A percentile compares a stretch with the other conserved stretches of the same genome.
Conservation (phyloP, 106 monocot species). For the Xerophyta viscosa region DNA sequence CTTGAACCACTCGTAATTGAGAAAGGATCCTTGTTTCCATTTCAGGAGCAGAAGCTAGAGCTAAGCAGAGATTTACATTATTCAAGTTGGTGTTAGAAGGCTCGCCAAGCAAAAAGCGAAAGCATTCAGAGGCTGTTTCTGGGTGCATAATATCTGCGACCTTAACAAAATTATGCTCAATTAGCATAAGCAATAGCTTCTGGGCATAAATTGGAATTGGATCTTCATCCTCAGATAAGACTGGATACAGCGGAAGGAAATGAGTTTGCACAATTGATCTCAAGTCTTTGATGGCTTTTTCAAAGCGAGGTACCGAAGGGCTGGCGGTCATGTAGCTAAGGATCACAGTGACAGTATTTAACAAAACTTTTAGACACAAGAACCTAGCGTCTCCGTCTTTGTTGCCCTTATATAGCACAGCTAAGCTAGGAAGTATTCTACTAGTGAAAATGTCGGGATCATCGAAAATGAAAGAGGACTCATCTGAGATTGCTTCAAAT, state of each 20-base stretch:
- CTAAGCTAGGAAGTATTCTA: constrained; percentile 70
- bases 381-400: constrained; percentile 96
- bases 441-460: constrained; percentile 51
- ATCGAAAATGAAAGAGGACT: constrained; percentile 47
- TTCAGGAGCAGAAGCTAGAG: constrained; percentile 81
- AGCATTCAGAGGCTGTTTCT: constrained; percentile 73
- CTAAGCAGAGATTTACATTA: constrained; percentile 86
- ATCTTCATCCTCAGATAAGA: constrained; percentile 85
- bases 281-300: constrained; percentile 32
- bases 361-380: constrained; percentile 84
- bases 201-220: constrained; percentile 99
- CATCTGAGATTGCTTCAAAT: constrained; percentile 74
- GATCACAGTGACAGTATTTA: constrained; percentile 70
- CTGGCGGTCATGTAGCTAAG: constrained; percentile 29
- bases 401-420: constrained; percentile 75
- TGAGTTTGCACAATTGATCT: constrained; percentile 43
- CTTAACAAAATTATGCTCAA: constrained; percentile 70
- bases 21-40: constrained; percentile 72
- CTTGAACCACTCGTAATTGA: constrained; percentile 65
- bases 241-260: constrained; percentile 84
- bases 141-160: constrained; percentile 66
- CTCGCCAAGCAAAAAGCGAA: constrained; percentile 72
- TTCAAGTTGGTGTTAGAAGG: constrained; percentile 85
- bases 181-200: constrained; percentile 84
- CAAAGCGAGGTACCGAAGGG: constrained; percentile 14